Percentiles rank a stretch among this genome's conserved stretches.
phyloP scores from a whole-genome alignment of 2,329 filamentous ascomycete species.

The Ophiognomonia clavigignenti-juglandacearum region DNA sequence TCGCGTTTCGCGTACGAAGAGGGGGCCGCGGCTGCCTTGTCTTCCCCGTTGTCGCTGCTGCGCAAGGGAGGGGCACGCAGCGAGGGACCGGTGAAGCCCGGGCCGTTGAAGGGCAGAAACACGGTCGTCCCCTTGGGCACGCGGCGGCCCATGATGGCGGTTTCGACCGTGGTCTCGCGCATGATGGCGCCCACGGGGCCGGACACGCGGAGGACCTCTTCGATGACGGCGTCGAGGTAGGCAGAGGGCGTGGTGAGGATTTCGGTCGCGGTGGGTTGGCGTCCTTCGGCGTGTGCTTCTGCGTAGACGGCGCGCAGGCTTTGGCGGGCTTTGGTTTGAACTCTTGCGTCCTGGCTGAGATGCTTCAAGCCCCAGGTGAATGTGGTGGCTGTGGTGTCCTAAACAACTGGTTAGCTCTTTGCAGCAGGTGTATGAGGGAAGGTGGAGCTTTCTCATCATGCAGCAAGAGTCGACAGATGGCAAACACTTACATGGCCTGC shows the following conservation, averaged over 20 bases:
- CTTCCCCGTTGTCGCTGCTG: background rate
- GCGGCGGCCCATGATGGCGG: constrained; percentile 21
- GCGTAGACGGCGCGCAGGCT: background rate
- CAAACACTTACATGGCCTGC: constrained; percentile 16
- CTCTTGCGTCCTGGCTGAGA: constrained; percentile 17
- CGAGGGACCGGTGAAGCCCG: constrained; percentile 3
- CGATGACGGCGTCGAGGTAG: constrained; percentile 27
- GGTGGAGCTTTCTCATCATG: too few species aligned
- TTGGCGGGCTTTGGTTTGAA: constrained; percentile 24
- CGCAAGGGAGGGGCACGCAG: too few species aligned
- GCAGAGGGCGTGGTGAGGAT: constrained; percentile 19
- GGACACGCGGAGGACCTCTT: constrained; percentile 27
- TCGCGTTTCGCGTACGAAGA: constrained; percentile 16
- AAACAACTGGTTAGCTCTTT: too few species aligned
- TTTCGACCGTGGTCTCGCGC: constrained; percentile 23
- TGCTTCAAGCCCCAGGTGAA: constrained; percentile 24
- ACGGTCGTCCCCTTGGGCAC: constrained; percentile 24
- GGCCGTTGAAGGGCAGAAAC: constrained; percentile 13
- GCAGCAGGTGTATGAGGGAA: too few species aligned
- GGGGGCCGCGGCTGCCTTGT: constrained; percentile 7
- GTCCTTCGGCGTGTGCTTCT: constrained; percentile 17
- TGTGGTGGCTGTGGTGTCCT: constrained; percentile 20
- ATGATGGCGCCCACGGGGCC: constrained; percentile 20
- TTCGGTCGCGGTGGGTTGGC: constrained; percentile 21
- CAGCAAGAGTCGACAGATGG: too few species aligned